Evolutionary conservation across 116 monocot species (phyloP).

Genomic region (Papilionanthe hybrid): DNA sequence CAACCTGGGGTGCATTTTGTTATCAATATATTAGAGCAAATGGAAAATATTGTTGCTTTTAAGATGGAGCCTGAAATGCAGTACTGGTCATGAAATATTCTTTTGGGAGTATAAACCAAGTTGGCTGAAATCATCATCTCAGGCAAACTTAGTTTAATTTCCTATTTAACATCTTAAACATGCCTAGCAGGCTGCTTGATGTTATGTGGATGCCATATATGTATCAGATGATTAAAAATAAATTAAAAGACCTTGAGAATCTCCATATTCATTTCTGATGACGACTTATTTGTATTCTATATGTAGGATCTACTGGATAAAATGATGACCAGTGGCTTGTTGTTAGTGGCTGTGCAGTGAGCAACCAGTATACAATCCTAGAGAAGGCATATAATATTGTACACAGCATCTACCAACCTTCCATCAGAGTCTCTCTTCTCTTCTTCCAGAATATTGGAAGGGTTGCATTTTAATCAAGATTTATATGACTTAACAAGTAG

Average conservation of each 20-base stretch:
- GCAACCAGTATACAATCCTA: conserved; percentile 53
- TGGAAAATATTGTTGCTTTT: conserved; percentile 29
- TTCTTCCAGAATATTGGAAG: conserved; percentile 24
- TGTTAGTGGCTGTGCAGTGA: conserved; percentile 51
- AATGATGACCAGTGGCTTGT: conserved; percentile 57
- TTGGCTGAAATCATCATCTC: neutral
- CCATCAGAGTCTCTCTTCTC: conserved; percentile 11
- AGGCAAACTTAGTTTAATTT: neutral
- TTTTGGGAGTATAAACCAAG: neutral
- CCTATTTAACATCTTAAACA: neutral
- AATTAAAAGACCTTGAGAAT: neutral
- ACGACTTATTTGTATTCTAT: neutral
- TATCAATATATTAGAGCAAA: conserved; percentile 49
- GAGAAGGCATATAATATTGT: conserved; percentile 50
- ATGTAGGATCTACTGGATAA: conserved; percentile 59
- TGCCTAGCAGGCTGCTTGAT: neutral
- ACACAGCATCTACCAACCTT: conserved; percentile 23
- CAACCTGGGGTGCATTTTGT: conserved; percentile 58
- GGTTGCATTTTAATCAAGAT: conserved; percentile 14
- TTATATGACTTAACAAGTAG: conserved; percentile 20
- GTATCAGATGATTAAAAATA: neutral
- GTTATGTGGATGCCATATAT: neutral
- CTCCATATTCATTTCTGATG: conserved; percentile 4
- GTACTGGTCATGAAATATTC: conserved; percentile 7
- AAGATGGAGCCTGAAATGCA: conserved; percentile 9